Conservation (phyloP, 73 alveolate genomes). For the Paramecium sexaurelia region DNA sequence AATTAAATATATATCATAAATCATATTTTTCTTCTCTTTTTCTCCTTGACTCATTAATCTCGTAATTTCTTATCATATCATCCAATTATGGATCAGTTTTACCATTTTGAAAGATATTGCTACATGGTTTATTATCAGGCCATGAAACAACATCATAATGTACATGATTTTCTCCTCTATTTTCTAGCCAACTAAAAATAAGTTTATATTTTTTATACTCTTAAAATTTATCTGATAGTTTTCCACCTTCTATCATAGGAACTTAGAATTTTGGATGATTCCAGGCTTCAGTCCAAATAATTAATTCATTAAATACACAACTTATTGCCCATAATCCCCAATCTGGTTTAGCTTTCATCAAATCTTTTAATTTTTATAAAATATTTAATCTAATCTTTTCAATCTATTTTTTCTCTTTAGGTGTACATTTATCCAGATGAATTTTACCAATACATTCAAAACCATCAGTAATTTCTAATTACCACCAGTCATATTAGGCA, state of each 20-base stretch:
- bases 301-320: conserved; percentile 33
- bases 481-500: conserved; percentile 56
- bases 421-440: conserved; percentile 34
- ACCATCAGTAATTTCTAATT: background rate
- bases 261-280: background rate
- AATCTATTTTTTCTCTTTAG: conserved; percentile 21
- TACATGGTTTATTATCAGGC: conserved; percentile 44
- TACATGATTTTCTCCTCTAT: background rate
- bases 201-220: background rate
- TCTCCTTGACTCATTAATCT: background rate
- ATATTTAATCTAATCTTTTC: conserved; percentile 6
- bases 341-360: background rate
- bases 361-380: background rate
- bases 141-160: conserved; percentile 9
- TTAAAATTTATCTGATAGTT: background rate
- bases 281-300: conserved; percentile 45
- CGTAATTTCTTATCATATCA: background rate
- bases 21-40: conserved; percentile 30
- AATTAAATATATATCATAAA: conserved; percentile 31
- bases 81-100: background rate
- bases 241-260: background rate
- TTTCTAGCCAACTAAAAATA: conserved; percentile 10
- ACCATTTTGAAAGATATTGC: background rate
- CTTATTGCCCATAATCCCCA: conserved; percentile 19
- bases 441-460: conserved; percentile 9